Evolutionary conservation across 805 yeast species (phyloP), one percentile per base, ranked within the genome.

Genomic region (Candida pseudoglaebosa): DNA sequence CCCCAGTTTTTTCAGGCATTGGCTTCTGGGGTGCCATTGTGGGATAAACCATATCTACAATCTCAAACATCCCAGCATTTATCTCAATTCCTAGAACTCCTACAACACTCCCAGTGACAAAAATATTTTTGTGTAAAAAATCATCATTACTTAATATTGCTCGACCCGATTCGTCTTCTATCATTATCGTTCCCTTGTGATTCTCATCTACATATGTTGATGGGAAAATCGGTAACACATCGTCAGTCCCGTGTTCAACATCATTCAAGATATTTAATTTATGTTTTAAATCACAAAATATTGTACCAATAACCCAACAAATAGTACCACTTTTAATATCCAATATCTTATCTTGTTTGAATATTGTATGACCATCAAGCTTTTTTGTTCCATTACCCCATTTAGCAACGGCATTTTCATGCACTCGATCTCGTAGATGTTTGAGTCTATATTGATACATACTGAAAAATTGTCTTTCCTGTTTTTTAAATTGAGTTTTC

Each of bases 101-200:
- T 5, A 89, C 78, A 0, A 90, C 82, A n/a, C 80, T 74, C 3
- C 99, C 99, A 0, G 97, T 93, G 0, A 90, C 95, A 18, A 91
- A 66, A 2, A 82, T 73, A 14, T 76, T 67, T 5, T 59, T 54
- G 36, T 67, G 65, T 31, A 84, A 70, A 22, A 81, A 59, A 16
- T 53, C 69, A 18, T 88, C 90, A 32, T 77, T 77, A 35, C 77
- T 80, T 16, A 93, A 62, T 22, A 78, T 57, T 5, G 95, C 82
- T 36, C 99, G 70, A 3, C 99, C 99, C 39, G 89, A 80, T 52
- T 89, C 96, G 61, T 93, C 99, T 58, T 93, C 98, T 24, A 93
- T 57, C 82, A 81, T 78, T 19, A 85, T 86, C 12, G 75, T 57
- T 28, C 49, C 56, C 4, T 41, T 38, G 2, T 44, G 50, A 19